These are phyloP conservation scores for Sporothrix protearum DNA, from an alignment of 2,329 filamentous ascomycete species.

Conservation along the genomic window DNA sequence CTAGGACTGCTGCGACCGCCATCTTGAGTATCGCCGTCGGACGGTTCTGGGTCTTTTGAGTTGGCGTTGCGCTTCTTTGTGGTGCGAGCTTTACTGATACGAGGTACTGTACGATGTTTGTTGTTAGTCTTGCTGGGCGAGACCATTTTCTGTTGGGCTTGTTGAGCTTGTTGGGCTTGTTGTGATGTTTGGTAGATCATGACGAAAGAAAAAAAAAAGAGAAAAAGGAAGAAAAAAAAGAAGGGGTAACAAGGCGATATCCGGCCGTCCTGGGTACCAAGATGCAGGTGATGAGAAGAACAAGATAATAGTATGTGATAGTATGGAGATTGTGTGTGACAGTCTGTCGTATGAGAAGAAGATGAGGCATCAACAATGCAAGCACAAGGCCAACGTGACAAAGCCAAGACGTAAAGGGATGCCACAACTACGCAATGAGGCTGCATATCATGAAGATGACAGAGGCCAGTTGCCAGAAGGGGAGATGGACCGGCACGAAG, in stretches of 20 bases:
- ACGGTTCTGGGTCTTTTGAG: background rate
- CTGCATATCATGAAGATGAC: slow-evolving; percentile 10
- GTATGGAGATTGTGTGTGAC: background rate
- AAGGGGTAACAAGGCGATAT: background rate
- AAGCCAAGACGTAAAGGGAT: slow-evolving; percentile 1
- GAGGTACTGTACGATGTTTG: slow-evolving; percentile 15
- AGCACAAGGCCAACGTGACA: slow-evolving; percentile 2
- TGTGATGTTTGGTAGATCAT: slow-evolving; percentile 13
- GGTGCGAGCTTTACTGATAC: slow-evolving; percentile 7
- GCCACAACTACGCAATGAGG: slow-evolving; percentile 3
- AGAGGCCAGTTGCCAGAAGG: background rate
- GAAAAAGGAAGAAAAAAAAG: background rate
- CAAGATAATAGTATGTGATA: background rate
- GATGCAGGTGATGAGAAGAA: background rate
- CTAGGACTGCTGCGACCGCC: slow-evolving; percentile 2
- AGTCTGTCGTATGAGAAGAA: background rate
- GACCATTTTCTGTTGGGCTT: slow-evolving; percentile 7
- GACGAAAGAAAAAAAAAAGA: background rate
- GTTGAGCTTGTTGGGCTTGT: slow-evolving; percentile 8
- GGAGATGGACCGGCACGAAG: background rate
- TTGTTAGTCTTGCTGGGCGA: slow-evolving; percentile 17
- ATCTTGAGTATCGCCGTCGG: background rate
- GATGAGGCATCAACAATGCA: background rate
- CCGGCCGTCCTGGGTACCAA: slow-evolving; percentile 10
- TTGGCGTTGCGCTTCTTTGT: background rate